phyloP scores from a whole-genome alignment of 257 asterid species.

The Rubia yunnanensis region DNA sequence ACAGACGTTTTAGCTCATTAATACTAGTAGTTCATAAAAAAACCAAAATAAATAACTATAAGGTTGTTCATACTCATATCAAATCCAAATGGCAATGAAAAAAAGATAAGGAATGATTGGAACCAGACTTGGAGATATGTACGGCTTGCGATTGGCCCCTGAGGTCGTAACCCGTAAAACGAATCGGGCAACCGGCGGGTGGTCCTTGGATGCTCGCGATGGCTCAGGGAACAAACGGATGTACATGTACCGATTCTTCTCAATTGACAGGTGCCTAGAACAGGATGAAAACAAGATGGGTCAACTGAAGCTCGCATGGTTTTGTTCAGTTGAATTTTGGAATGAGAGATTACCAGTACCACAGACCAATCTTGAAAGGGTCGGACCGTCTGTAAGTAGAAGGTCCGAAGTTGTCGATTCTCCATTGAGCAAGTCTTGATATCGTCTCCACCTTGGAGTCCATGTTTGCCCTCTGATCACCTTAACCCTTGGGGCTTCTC shows the following conservation, averaged over 20 bases:
- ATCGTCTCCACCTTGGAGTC: slow-evolving; percentile 82
- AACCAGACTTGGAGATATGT: slow-evolving; percentile 55
- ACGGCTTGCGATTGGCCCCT: slow-evolving; percentile 58
- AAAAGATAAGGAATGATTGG: not conserved
- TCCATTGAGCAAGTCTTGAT: slow-evolving; percentile 92
- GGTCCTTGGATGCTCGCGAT: slow-evolving; percentile 69
- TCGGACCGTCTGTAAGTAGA: slow-evolving; percentile 77
- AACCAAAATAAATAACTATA: too few relatives aligned
- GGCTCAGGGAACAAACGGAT: slow-evolving; percentile 72
- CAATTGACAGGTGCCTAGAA: slow-evolving; percentile 51
- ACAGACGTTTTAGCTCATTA: not conserved
- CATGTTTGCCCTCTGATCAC: slow-evolving; percentile 1
- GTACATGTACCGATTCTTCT: slow-evolving; percentile 53
- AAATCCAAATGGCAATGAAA: not conserved
- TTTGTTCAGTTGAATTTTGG: not conserved
- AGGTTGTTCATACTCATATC: too few relatives aligned
- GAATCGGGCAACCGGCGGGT: slow-evolving; percentile 84
- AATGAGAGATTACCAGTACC: slow-evolving; percentile 70
- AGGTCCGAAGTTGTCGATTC: slow-evolving; percentile 64
- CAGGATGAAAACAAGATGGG: not conserved
- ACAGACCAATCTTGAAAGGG: slow-evolving; percentile 80
- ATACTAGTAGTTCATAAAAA: not conserved
- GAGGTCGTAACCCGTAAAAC: slow-evolving; percentile 55
- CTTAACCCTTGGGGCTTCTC: not conserved
- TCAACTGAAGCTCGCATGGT: not conserved